These are phyloP conservation scores for Aspergillus calidoustus DNA, from an alignment of 2,329 filamentous ascomycete genomes.

Conservation along the genomic window DNA sequence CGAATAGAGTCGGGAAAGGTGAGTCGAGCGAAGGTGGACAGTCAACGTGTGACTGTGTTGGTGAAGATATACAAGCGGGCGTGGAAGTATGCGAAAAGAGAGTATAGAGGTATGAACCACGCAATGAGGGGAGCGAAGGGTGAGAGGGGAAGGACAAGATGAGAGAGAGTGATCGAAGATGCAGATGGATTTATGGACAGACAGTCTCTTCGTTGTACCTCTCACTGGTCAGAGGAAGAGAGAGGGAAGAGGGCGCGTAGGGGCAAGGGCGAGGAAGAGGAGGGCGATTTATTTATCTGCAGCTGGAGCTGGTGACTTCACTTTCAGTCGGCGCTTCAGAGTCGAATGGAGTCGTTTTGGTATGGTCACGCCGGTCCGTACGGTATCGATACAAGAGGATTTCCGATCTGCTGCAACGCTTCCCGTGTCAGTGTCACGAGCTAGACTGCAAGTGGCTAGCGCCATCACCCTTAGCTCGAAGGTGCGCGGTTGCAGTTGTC, in stretches of 20 bases:
- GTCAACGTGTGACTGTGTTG: not conserved
- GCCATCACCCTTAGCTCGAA: slow-evolving; percentile 21
- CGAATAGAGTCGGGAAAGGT: not conserved
- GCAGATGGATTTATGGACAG: not conserved
- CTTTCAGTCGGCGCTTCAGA: not conserved
- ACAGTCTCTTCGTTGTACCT: slow-evolving; percentile 11
- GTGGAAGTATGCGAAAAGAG: slow-evolving; percentile 19
- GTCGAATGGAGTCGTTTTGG: slow-evolving; percentile 1
- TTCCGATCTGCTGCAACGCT: slow-evolving; percentile 9
- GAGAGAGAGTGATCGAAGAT: slow-evolving; percentile 7
- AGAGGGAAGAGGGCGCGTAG: slow-evolving; percentile 12
- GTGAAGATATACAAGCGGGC: slow-evolving; percentile 3
- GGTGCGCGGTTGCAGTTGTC: slow-evolving; percentile 22
- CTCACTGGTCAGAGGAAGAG: slow-evolving; percentile 16
- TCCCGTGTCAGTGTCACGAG: slow-evolving; percentile 22
- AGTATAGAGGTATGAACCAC: slow-evolving; percentile 11
- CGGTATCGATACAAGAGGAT: slow-evolving; percentile 17
- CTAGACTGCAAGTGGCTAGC: slow-evolving; percentile 15
- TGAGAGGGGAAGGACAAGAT: not conserved
- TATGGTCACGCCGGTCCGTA: slow-evolving; percentile 16
- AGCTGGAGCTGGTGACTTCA: slow-evolving; percentile 14
- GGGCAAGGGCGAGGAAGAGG: slow-evolving; percentile 14
- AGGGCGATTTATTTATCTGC: slow-evolving; percentile 23
- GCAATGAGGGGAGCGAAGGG: not conserved
- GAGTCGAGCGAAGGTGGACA: slow-evolving; percentile 7